Base-by-base conservation (phyloP, 1,139 yeast species). In the Wickerhamomyces sp. region DNA sequence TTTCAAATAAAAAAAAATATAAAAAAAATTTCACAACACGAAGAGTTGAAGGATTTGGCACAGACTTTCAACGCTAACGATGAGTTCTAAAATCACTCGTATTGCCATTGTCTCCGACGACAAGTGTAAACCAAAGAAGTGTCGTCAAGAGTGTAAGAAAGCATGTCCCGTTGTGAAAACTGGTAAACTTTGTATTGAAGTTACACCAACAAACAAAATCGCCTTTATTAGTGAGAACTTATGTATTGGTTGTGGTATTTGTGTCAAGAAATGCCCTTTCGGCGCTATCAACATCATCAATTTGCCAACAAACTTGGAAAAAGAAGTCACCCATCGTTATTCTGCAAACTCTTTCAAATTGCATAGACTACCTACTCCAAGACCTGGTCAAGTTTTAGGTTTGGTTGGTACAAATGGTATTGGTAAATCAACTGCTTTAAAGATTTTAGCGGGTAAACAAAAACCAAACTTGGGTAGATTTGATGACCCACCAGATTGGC, bases 241-340 rank as follows among this genome's bases (percentile, higher is more conserved):
- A 61, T 92, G 98, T 76, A 92, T 92, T 58, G 98, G 98, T 63
- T 92, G 98, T 73, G 98, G 98, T 89, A 92, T 92, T 57, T 92
- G 98, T 75, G 96, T 89, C 38, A 92, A 92, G 66, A 92, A 89
- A 64, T 92, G 98, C 68, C 98, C 98, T 22, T 92, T 92, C 60
- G 96, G 90, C 57, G 98, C 98, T 51, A 90, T 92, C 56, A 84
- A 78, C 60, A 90, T 92, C 62, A 92, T 92, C 70, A 92, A 92
- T 60, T 74, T 92, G 63, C 98, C 98, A 49, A 92, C 98, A 30
- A 89, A 92, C 63, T 75, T 92, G 63, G 97, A 90, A 38, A 70
- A 74, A 39, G 92, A 92, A 65, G 94, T 92, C 43, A 89, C 97
- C 31, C 97, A 92, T 65, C 81, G 98, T 72, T 92, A 92, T 65